Evolutionary conservation across 768 basidiomycete genomes (phyloP).

Genomic region (Mycena maculata): DNA sequence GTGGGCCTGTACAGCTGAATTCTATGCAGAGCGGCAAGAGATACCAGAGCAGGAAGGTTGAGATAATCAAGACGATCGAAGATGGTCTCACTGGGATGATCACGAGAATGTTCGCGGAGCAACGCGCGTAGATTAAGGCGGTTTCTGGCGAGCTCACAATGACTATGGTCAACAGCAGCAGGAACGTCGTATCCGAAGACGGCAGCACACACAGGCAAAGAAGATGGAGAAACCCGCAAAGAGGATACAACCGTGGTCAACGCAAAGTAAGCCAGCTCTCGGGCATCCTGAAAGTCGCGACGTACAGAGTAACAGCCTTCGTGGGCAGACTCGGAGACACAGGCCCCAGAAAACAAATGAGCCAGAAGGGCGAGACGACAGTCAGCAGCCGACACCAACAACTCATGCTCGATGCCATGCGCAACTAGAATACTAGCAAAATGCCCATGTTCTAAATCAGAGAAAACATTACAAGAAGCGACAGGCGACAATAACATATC

Average conservation of each 20-base stretch:
- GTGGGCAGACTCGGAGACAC: not conserved
- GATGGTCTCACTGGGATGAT: not conserved
- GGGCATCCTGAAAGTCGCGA: not conserved
- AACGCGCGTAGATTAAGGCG: not conserved
- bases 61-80: not conserved
- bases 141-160: not conserved
- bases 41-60: not conserved
- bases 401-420: not conserved
- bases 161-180: not conserved
- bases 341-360: not conserved
- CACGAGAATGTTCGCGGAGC: not conserved
- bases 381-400: not conserved
- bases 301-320: not conserved
- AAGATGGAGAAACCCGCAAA: not conserved
- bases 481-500: not conserved
- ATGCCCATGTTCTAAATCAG: not conserved
- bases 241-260: not conserved
- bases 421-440: not conserved
- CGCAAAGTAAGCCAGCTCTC: not conserved
- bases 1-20: not conserved
- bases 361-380: not conserved
- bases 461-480: not conserved
- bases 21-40: not conserved
- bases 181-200: not conserved
- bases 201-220: not conserved